phyloP scores from a whole-genome alignment of 345 rosid genomes.

The Murraya paniculata region DNA sequence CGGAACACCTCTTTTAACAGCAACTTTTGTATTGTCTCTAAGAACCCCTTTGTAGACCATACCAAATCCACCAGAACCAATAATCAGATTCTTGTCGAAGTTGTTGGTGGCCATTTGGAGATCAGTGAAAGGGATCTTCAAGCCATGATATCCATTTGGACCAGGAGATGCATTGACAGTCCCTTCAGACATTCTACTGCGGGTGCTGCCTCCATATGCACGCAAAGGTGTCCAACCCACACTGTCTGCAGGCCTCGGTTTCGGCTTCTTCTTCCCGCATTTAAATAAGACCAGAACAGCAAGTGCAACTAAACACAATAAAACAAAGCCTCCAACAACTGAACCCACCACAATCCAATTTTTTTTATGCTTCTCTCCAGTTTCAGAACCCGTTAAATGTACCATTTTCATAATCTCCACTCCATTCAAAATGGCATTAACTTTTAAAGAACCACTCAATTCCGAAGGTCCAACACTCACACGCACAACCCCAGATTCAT shows the following conservation, averaged over 20 bases:
- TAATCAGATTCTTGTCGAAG: conserved; percentile 62
- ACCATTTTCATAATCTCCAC: conserved; percentile 85
- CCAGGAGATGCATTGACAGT: conserved; percentile 61
- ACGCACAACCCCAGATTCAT: conserved; percentile 44
- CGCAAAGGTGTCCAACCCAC: conserved; percentile 79
- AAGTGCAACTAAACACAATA: conserved; percentile 34
- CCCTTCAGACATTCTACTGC: conserved; percentile 67
- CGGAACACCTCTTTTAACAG: conserved; percentile 86
- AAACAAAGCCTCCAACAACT: conserved; percentile 56
- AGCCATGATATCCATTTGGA: conserved; percentile 53
- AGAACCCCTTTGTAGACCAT: conserved; percentile 88
- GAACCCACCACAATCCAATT: conserved; percentile 56
- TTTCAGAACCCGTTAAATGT: conserved; percentile 21
- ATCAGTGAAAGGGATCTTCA: conserved; percentile 77
- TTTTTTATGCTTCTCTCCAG: conserved; percentile 35
- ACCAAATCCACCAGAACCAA: conserved; percentile 95
- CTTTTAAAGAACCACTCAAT: conserved; percentile 50
- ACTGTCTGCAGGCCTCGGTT: conserved; percentile 54
- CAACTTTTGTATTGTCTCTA: conserved; percentile 70
- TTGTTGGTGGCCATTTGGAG: conserved; percentile 66
- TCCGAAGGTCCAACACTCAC: conserved; percentile 86
- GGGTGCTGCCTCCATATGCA: conserved; percentile 66
- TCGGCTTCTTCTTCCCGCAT: conserved; percentile 45
- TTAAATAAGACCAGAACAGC: conserved; percentile 31
- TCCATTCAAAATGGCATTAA: conserved; percentile 82